Percentiles rank a stretch among this genome's conserved stretches.
These are phyloP conservation scores for Dactylella cylindrospora DNA, from an alignment of 2,329 filamentous ascomycete genomes.

Conservation along the genomic window DNA sequence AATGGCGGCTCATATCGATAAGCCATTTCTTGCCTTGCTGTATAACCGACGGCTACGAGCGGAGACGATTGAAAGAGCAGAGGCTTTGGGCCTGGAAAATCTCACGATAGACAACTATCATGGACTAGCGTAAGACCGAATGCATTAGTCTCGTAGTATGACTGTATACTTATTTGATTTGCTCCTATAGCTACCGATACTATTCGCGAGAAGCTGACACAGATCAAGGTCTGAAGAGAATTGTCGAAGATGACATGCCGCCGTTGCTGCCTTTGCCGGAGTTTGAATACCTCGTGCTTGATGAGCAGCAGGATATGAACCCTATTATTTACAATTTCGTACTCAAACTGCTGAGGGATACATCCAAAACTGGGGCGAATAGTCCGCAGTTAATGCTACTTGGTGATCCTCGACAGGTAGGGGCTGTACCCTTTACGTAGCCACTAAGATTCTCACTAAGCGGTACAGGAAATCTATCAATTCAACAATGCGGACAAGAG, in stretches of 20 bases:
- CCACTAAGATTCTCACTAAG: neutral
- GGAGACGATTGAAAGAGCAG: slow-evolving; percentile 40
- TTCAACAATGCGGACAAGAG: slow-evolving; percentile 45
- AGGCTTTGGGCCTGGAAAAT: slow-evolving; percentile 22
- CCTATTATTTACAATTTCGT: slow-evolving; percentile 44
- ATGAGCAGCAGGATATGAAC: slow-evolving; percentile 46
- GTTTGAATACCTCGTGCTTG: slow-evolving; percentile 43
- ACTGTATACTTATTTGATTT: neutral
- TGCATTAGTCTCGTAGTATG: neutral
- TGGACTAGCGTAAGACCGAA: slow-evolving; percentile 42
- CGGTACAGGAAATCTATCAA: slow-evolving; percentile 42
- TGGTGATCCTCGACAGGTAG: slow-evolving; percentile 42
- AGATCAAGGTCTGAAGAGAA: slow-evolving; percentile 45
- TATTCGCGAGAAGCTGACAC: slow-evolving; percentile 43
- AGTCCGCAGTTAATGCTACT: slow-evolving; percentile 39
- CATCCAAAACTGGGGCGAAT: slow-evolving; percentile 9
- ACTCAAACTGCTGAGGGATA: slow-evolving; percentile 36
- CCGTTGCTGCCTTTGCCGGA: slow-evolving; percentile 26
- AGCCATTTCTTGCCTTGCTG: slow-evolving; percentile 38
- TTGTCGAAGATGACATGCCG: slow-evolving; percentile 31
- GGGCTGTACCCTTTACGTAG: neutral
- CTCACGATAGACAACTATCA: slow-evolving; percentile 45
- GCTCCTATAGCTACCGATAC: slow-evolving; percentile 17
- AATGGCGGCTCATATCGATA: slow-evolving; percentile 30
- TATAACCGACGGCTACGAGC: slow-evolving; percentile 42